Evolutionary conservation across 805 yeast genomes (phyloP).

Genomic region (Hanseniaspora pseudoguilliermondii): DNA sequence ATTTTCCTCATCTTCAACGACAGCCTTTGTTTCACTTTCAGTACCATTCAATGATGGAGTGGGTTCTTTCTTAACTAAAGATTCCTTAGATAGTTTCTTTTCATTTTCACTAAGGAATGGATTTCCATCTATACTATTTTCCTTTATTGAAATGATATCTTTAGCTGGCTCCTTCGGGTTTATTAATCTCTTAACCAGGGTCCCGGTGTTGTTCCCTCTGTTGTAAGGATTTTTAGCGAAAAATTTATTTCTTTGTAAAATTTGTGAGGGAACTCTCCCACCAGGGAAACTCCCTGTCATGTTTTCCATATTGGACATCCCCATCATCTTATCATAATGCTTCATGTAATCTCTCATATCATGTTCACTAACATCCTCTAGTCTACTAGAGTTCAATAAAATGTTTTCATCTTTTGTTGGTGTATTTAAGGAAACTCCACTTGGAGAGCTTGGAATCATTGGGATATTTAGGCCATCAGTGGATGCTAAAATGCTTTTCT

Average conservation of each 20-base stretch:
- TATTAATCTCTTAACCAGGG: not conserved
- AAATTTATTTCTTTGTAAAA: slow-evolving; percentile 5
- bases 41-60: not conserved
- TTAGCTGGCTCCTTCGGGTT: not conserved
- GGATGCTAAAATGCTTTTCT: not conserved
- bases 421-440: not conserved
- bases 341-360: slow-evolving; percentile 13
- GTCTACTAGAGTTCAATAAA: slow-evolving; percentile 5
- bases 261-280: slow-evolving; percentile 9
- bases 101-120: slow-evolving; percentile 8
- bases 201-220: not conserved
- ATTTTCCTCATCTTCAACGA: not conserved
- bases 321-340: slow-evolving; percentile 12
- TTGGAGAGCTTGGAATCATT: not conserved
- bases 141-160: not conserved
- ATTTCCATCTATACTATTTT: not conserved
- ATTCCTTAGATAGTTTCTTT: not conserved
- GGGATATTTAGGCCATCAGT: slow-evolving; percentile 11
- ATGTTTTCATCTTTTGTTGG: not conserved
- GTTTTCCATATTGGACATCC: slow-evolving; percentile 8
- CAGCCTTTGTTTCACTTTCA: not conserved
- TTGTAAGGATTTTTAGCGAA: slow-evolving; percentile 9
- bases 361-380: slow-evolving; percentile 11
- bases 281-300: slow-evolving; percentile 13
- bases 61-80: not conserved